Conservation (phyloP, 2,329 filamentous ascomycete genomes). For the Ramularia collo-cygni region DNA sequence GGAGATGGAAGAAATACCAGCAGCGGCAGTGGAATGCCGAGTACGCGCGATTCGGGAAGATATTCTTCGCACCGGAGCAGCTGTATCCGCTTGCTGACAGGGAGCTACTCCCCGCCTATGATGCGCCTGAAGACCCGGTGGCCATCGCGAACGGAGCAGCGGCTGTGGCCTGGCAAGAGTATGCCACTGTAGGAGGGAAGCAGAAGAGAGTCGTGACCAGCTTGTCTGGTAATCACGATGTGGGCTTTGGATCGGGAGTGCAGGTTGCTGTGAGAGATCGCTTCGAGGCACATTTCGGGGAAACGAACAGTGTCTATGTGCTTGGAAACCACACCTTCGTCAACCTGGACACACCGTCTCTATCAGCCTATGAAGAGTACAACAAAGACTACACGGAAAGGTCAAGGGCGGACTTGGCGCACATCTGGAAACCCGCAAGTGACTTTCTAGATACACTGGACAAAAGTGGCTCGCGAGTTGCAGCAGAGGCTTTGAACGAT, state of each 20-base stretch:
- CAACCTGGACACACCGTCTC: conserved; percentile 78
- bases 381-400: conserved; percentile 48
- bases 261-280: conserved; percentile 72
- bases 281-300: conserved; percentile 83
- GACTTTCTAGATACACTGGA: conserved; percentile 68
- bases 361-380: conserved; percentile 65
- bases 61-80: conserved; percentile 57
- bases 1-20: conserved; percentile 61
- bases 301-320: conserved; percentile 83
- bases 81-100: conserved; percentile 24
- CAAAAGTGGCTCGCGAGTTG: conserved; percentile 58
- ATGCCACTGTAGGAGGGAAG: conserved; percentile 54
- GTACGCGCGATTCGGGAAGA: conserved; percentile 74
- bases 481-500: conserved; percentile 55
- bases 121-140: conserved; percentile 17
- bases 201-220: conserved; percentile 74
- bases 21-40: conserved; percentile 80
- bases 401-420: conserved; percentile 14
- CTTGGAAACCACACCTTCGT: conserved; percentile 95
- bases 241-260: conserved; percentile 83
- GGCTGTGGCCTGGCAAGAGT: conserved; percentile 55
- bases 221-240: conserved; percentile 88
- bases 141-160: conserved; percentile 31
- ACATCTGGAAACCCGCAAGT: conserved; percentile 67
- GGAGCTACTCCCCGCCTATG: conserved; percentile 17